A percentile compares a stretch with the other conserved stretches of the same genome.
Evolutionary conservation across 106 monocot species (phyloP).

Genomic region (Acanthochlamys bracteata): DNA sequence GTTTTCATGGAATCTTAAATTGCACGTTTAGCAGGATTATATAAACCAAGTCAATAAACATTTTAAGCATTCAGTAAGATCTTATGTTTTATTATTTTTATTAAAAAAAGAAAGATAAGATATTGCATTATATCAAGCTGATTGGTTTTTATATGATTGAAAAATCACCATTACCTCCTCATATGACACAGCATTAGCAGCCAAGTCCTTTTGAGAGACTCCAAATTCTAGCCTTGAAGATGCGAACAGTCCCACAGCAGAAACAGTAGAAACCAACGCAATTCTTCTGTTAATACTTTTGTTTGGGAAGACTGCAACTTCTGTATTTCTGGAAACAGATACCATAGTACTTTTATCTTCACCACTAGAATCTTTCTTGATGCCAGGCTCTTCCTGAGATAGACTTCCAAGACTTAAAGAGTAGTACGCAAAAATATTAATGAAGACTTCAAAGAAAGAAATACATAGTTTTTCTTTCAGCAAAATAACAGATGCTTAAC

Average conservation of each 20-base stretch:
- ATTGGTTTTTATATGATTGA: neutral
- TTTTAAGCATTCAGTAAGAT: neutral
- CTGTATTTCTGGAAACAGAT: conserved; percentile 11
- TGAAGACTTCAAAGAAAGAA: no score
- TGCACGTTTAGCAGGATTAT: neutral
- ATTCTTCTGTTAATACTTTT: conserved; percentile 73
- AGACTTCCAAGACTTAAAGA: no score
- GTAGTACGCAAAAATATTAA: no score
- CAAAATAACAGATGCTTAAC: no score
- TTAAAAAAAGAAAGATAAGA: neutral
- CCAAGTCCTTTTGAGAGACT: conserved; percentile 77
- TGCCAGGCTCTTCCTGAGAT: conserved; percentile 28
- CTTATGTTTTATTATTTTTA: neutral
- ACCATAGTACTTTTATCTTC: conserved; percentile 6
- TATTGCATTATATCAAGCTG: neutral
- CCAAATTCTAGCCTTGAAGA: conserved; percentile 80
- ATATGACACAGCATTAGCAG: conserved; percentile 63
- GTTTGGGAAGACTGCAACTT: conserved; percentile 41
- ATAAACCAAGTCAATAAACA: neutral
- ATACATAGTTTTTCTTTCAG: no score
- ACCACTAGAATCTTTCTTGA: conserved; percentile 1
- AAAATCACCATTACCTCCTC: conserved; percentile 44
- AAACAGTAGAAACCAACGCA: conserved; percentile 42
- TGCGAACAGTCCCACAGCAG: conserved; percentile 66
- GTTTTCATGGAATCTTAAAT: no score